These are phyloP conservation scores for Hondaea fermentalgiana DNA, from an alignment of 108 stramenopile genomes.

Conservation along the genomic window DNA sequence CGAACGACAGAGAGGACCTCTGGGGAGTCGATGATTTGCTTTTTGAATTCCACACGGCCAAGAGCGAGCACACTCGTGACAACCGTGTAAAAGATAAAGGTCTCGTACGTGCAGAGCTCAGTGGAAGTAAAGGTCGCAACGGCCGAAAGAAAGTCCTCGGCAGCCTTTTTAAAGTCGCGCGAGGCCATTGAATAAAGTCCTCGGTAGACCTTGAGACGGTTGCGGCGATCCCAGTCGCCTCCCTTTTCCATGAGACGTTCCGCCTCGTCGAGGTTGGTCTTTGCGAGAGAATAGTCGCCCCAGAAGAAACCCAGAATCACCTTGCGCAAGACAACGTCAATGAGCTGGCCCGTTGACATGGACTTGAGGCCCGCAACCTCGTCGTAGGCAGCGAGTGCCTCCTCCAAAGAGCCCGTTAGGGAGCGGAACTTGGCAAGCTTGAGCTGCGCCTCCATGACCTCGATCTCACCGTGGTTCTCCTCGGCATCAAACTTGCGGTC, in stretches of 20 bases:
- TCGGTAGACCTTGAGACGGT: slow-evolving; percentile 88
- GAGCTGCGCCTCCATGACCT: slow-evolving; percentile 83
- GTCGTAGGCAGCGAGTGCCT: slow-evolving; percentile 69
- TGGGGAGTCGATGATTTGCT: slow-evolving; percentile 88
- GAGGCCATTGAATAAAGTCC: slow-evolving; percentile 63
- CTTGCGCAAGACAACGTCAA: slow-evolving; percentile 85
- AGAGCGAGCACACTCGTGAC: slow-evolving; percentile 74
- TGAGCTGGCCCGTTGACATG: slow-evolving; percentile 81
- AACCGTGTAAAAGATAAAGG: slow-evolving; percentile 81
- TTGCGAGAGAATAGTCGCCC: slow-evolving; percentile 51
- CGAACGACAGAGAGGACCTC: slow-evolving; percentile 76
- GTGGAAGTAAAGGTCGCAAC: slow-evolving; percentile 91
- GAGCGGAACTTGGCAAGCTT: slow-evolving; percentile 64
- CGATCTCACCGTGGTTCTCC: slow-evolving; percentile 90
- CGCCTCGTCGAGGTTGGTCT: slow-evolving; percentile 47
- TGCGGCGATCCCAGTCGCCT: slow-evolving; percentile 98
- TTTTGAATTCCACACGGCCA: slow-evolving; percentile 66
- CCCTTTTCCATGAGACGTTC: slow-evolving; percentile 59
- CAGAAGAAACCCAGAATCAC: slow-evolving; percentile 75
- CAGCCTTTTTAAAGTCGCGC: slow-evolving; percentile 72
- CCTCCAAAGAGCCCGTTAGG: slow-evolving; percentile 35
- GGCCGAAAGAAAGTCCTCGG: slow-evolving; percentile 71
- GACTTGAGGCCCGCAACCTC: slow-evolving; percentile 71
- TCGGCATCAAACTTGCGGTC: slow-evolving; percentile 55
- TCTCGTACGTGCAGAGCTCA: slow-evolving; percentile 82